Conservation (phyloP, 2,329 filamentous ascomycete species). For the Zymoseptoria ardabiliae region DNA sequence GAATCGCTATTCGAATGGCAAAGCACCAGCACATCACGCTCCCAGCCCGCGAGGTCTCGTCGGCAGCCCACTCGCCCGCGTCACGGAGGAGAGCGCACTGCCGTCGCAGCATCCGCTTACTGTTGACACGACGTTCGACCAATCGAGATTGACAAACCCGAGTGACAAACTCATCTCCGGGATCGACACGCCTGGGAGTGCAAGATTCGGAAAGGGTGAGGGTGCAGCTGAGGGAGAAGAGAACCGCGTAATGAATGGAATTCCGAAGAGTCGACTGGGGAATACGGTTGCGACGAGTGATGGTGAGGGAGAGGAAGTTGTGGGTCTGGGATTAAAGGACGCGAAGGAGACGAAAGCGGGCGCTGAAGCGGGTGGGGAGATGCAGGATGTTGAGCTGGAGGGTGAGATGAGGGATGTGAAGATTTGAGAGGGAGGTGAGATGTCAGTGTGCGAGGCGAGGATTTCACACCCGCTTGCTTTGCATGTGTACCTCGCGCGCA, state of each 20-base stretch:
- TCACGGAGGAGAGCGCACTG: constrained; percentile 56
- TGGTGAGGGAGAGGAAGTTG: constrained; percentile 14
- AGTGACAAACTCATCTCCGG: constrained; percentile 37
- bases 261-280: constrained; percentile 15
- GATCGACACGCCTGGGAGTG: constrained; percentile 18
- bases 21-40: constrained; percentile 49
- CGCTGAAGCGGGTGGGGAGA: constrained; percentile 5
- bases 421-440: constrained; percentile 31
- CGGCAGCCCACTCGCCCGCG: constrained; percentile 64
- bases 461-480: neutral
- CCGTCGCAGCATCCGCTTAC: constrained; percentile 27
- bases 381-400: constrained; percentile 6
- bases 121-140: constrained; percentile 27
- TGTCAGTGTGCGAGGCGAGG: too few relatives aligned
- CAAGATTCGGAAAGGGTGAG: constrained; percentile 12
- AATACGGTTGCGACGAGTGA: constrained; percentile 17
- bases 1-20: constrained; percentile 56
- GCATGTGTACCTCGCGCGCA: too few relatives aligned
- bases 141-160: constrained; percentile 15
- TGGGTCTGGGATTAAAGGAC: constrained; percentile 7
- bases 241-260: constrained; percentile 5
- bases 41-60: constrained; percentile 61
- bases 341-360: constrained; percentile 16
- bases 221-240: constrained; percentile 13
- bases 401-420: constrained; percentile 44